Percentiles rank a stretch among this genome's conserved stretches.
These are phyloP conservation scores for Annulohypoxylon truncatum DNA, from an alignment of 2,329 filamentous ascomycete genomes.

Conservation along the genomic window DNA sequence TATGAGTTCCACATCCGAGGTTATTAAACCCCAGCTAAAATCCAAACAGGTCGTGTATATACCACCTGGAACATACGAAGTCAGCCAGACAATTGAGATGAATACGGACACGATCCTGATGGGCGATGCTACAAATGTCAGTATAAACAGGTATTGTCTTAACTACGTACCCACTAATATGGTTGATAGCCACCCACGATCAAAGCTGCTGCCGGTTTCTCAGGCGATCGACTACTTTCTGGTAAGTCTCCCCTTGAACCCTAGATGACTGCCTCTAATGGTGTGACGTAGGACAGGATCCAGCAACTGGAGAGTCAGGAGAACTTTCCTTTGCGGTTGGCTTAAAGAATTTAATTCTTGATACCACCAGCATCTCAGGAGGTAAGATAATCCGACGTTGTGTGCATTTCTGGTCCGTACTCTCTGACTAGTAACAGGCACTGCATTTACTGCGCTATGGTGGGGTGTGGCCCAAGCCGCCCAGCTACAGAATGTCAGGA, in stretches of 20 bases:
- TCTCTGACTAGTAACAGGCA: constrained; percentile 41
- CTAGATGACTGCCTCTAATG: constrained; percentile 24
- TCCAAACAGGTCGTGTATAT: constrained; percentile 56
- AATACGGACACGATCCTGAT: constrained; percentile 60
- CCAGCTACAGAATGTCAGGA: constrained; percentile 58
- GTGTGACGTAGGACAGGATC: constrained; percentile 50
- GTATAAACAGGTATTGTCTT: constrained; percentile 14
- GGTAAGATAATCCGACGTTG: constrained; percentile 34
- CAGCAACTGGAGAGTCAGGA: constrained; percentile 48
- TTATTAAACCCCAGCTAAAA: constrained; percentile 1
- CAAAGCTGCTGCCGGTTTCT: constrained; percentile 55
- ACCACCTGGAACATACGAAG: constrained; percentile 56
- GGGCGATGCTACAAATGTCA: constrained; percentile 57
- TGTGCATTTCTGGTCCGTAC: neutral
- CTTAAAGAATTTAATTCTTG: constrained; percentile 58
- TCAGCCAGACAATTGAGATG: constrained; percentile 55
- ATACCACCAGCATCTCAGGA: constrained; percentile 54
- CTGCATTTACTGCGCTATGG: constrained; percentile 54
- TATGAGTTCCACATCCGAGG: constrained; percentile 19
- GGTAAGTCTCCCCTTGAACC: constrained; percentile 41
- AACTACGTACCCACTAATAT: constrained; percentile 1
- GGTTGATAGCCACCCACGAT: constrained; percentile 53
- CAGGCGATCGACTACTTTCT: constrained; percentile 49
- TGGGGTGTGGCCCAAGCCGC: constrained; percentile 60
- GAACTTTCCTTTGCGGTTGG: constrained; percentile 58